Percentiles rank a stretch among this genome's conserved stretches.
These are phyloP conservation scores for Ogataea polymorpha DNA, from an alignment of 805 yeast genomes.

Conservation along the genomic window DNA sequence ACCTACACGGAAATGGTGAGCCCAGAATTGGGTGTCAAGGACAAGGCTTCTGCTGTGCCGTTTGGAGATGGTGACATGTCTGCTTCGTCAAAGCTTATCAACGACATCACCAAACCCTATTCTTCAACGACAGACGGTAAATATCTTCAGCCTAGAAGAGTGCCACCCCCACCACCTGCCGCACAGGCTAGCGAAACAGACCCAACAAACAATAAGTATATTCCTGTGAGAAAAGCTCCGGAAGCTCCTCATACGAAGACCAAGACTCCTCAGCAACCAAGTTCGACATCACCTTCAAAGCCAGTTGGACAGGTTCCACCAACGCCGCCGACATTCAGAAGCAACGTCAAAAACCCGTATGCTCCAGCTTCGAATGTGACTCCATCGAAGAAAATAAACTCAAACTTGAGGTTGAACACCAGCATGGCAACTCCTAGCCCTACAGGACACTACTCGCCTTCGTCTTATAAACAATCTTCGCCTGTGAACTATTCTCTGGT, in stretches of 20 bases:
- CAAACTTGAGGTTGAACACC: slow-evolving; percentile 19
- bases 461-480: slow-evolving; percentile 9
- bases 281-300: slow-evolving; percentile 13
- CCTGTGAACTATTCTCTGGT: slow-evolving; percentile 6
- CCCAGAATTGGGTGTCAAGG: slow-evolving; percentile 36
- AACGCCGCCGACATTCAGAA: slow-evolving; percentile 21
- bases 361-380: slow-evolving; percentile 1
- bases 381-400: slow-evolving; percentile 14
- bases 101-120: slow-evolving; percentile 34
- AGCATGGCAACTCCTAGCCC: slow-evolving; percentile 10
- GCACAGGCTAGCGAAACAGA: slow-evolving; percentile 14
- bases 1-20: slow-evolving; percentile 45
- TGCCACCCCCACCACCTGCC: slow-evolving; percentile 37
- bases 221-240: slow-evolving; percentile 43
- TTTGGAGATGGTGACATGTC: slow-evolving; percentile 5
- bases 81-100: slow-evolving; percentile 19
- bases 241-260: slow-evolving; percentile 31
- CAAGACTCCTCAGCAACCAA: neutral
- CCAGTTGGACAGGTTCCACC: slow-evolving; percentile 28
- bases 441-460: slow-evolving; percentile 5
- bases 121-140: slow-evolving; percentile 20
- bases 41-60: slow-evolving; percentile 15
- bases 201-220: slow-evolving; percentile 14
- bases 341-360: slow-evolving; percentile 8
- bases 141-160: slow-evolving; percentile 33